phyloP scores from a whole-genome alignment of 2,329 filamentous ascomycete genomes.

The Dactylellina haptotyla region DNA sequence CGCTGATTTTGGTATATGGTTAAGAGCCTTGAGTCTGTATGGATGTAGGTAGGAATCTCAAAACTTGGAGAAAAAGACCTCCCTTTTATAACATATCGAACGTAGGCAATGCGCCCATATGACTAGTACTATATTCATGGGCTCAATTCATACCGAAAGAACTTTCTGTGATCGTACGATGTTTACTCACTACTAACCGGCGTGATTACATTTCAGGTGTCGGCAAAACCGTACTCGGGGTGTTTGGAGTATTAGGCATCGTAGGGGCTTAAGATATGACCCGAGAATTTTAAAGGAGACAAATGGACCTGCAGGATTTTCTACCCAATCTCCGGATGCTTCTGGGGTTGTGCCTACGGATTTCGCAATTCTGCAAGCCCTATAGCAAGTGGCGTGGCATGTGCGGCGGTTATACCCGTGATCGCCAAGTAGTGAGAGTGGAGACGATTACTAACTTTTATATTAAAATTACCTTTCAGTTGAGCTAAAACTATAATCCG shows the following conservation, averaged over 20 bases:
- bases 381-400: too few relatives aligned
- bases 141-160: neutral
- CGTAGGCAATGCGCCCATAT: too few relatives aligned
- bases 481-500: neutral
- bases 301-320: neutral
- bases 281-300: neutral
- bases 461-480: neutral
- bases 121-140: neutral
- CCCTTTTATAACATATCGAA: conserved; percentile 15
- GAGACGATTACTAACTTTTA: conserved; percentile 12
- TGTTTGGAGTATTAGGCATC: neutral
- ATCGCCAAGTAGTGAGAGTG: neutral
- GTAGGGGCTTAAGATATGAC: neutral
- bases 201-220: neutral
- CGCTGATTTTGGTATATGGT: neutral
- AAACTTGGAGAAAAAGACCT: neutral
- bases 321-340: neutral
- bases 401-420: neutral
- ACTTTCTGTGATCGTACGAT: neutral
- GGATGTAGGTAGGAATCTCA: conserved; percentile 1
- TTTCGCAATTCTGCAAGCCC: neutral
- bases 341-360: neutral
- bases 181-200: neutral
- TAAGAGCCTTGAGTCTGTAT: conserved; percentile 2
- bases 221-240: neutral